These are phyloP conservation scores for Murraya paniculata DNA, from an alignment of 345 rosid species.

Conservation along the genomic window DNA sequence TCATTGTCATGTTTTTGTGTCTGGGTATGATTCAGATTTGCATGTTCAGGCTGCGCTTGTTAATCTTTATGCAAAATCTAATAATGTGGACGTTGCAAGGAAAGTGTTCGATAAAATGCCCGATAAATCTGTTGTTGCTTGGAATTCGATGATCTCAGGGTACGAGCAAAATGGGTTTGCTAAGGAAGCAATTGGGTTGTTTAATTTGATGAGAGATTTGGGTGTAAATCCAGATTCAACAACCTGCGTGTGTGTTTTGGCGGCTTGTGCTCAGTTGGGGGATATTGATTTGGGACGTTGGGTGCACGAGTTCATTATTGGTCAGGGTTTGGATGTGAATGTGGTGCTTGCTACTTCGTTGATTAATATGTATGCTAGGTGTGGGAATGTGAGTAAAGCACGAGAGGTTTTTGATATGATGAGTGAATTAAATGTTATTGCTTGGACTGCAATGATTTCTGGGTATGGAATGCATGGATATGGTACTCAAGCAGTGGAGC, in stretches of 20 bases:
- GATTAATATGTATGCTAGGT: slow-evolving; percentile 77
- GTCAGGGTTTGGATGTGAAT: slow-evolving; percentile 41
- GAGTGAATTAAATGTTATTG: slow-evolving; percentile 63
- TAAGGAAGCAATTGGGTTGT: slow-evolving; percentile 55
- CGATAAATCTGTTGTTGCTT: slow-evolving; percentile 58
- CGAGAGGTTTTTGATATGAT: slow-evolving; percentile 61
- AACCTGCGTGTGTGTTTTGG: slow-evolving; percentile 58
- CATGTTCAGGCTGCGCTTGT: slow-evolving; percentile 71
- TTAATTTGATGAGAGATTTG: slow-evolving; percentile 47
- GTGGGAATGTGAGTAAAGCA: slow-evolving; percentile 62
- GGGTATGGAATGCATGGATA: slow-evolving; percentile 78
- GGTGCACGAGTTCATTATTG: slow-evolving; percentile 53
- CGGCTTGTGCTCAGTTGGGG: slow-evolving; percentile 80
- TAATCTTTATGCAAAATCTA: slow-evolving; percentile 48
- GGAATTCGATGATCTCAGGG: slow-evolving; percentile 83
- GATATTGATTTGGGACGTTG: slow-evolving; percentile 54
- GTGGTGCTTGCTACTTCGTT: slow-evolving; percentile 74
- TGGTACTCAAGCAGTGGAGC: slow-evolving; percentile 55
- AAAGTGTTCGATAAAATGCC: slow-evolving; percentile 68
- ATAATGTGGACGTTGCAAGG: slow-evolving; percentile 44
- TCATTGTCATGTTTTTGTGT: slow-evolving; percentile 52
- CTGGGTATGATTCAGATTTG: slow-evolving; percentile 58
- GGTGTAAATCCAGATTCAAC: slow-evolving; percentile 59
- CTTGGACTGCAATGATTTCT: slow-evolving; percentile 92
- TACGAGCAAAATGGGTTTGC: slow-evolving; percentile 76